Base-by-base conservation (phyloP, 139 green algal species). In the Nannochloris sp. region DNA sequence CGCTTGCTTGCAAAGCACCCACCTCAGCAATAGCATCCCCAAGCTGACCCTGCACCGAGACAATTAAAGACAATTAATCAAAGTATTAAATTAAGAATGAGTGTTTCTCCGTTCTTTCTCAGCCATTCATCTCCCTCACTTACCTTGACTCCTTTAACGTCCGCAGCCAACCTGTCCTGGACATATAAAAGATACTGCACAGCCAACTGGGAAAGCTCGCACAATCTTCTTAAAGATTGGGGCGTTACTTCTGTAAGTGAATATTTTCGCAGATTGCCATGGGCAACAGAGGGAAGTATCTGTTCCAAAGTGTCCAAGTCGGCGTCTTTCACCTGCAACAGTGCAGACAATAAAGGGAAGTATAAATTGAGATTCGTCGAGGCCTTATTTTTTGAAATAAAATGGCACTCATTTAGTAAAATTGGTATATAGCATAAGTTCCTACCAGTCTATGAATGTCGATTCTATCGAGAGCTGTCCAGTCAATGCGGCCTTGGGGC, bases 101-200 rank as follows among this genome's bases (percentile, higher is more conserved):
- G 19, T 51, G 19, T 19, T 27, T 51, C 19, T 51, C 42, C 19
- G 42, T 51, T 51, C 14, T n/a, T 13, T 14, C 12, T 59, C 19
- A 12, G 12, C 19, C 19, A 9, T 9, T 9, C 9, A 27, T 45
- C 14, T 14, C 4, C 36, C 33, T 30, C n/a, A n/a, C 27, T 58
- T 15, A 70, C 63, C 63, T 67, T 56, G 36, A 47, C 30, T 19
- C 25, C 15, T 45, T 32, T 27, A 27, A 23, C 44, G 15, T 72
- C 65, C 12, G 42, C 39, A 25, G 66, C 42, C 5, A 93, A 70
- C 54, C 76, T 79, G 54, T 90, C 79, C 64, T 93, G 87, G 7
- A 92, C 83, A 39, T 92, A 82, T 39, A 93, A 79, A 67, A 93
- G 69, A 61, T 93, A 93, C 68, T 91, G 80, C 6, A 86, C 61